These are phyloP conservation scores for Talaromyces sp. DNA, from an alignment of 2,329 filamentous ascomycete species.

Conservation along the genomic window DNA sequence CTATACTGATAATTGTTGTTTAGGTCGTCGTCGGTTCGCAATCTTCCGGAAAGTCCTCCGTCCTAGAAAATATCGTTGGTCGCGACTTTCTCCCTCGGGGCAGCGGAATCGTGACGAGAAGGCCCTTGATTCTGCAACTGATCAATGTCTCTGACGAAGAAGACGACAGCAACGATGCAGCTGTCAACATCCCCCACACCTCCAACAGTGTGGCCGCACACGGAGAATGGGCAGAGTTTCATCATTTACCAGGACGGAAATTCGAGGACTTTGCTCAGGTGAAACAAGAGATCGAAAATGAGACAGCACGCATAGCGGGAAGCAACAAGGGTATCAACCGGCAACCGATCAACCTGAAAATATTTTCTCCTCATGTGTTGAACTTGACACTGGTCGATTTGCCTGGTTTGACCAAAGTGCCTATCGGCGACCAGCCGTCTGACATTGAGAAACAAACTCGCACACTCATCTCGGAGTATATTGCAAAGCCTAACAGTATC, in stretches of 20 bases:
- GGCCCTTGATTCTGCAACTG: constrained; percentile 92
- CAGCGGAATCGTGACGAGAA: constrained; percentile 91
- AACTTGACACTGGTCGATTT: constrained; percentile 95
- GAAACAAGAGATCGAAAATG: constrained; percentile 93
- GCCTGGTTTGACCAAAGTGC: constrained; percentile 94
- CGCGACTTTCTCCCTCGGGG: constrained; percentile 95
- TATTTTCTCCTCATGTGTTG: constrained; percentile 94
- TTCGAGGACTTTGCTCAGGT: constrained; percentile 92
- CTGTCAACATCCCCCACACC: constrained; percentile 68
- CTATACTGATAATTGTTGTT: constrained; percentile 11
- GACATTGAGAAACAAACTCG: constrained; percentile 99
- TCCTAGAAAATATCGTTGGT: constrained; percentile 97
- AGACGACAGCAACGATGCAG: constrained; percentile 66
- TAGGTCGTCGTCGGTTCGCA: constrained; percentile 98
- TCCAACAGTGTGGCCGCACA: constrained; percentile 68
- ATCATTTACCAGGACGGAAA: constrained; percentile 83
- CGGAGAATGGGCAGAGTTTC: constrained; percentile 88
- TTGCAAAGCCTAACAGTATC: constrained; percentile 98
- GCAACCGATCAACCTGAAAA: constrained; percentile 96
- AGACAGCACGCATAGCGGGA: constrained; percentile 90
- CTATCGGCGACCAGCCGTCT: constrained; percentile 93
- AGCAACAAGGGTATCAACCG: constrained; percentile 98
- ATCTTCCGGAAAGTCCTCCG: constrained; percentile 96
- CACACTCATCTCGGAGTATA: constrained; percentile 95
- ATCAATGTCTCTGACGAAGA: constrained; percentile 84